Base-by-base conservation (phyloP, 306 rosid genomes). In the Glycine soja region DNA sequence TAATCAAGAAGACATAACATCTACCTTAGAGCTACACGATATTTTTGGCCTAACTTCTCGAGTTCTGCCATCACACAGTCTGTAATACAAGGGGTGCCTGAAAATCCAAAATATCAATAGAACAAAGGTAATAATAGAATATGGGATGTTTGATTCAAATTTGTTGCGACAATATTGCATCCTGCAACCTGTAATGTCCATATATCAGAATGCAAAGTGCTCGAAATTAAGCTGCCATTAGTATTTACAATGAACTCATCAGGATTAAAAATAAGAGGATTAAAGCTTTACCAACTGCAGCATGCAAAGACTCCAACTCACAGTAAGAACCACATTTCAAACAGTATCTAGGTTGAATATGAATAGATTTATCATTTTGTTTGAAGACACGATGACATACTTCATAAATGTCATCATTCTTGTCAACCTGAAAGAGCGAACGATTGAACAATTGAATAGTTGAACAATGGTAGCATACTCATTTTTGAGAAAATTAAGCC, bases 11-110 rank as follows among this genome's bases (percentile, higher is more conserved):
- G 51, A 13, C 32, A 54, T 36, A 24, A 13, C 43, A 75, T 36
- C 62, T 86, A 93, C 97, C 99, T 91, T 72, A 95, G 86, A 80
- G 98, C 97, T 10, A 95, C 98, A 67, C 98, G 96, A 76, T 95
- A 95, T 78, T 95, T 93, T 86, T 84, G 89, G 53, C 97, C 99
- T 72, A 93, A 84, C 82, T 92, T 92, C 89, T 95, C 97, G 5
- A 91, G 93, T 78, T 95, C 99, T 15, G 98, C 98, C 88, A 95
- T 93, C 66, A 93, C 98, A 85, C 99, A 93, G 30, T 95, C 98
- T 0, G 99, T 95, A 76, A 93, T 95, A 73, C 99, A 95, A 70
- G 98, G 99, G 59, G 92, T 93, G 63, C 99, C 99, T 95, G 78
- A 11, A 80, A 70, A 74, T 77, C 57, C 83, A 79, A 76, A 82